Evolutionary conservation across 2,329 filamentous ascomycete species (phyloP).

Genomic region (Teratosphaeria nubilosa): DNA sequence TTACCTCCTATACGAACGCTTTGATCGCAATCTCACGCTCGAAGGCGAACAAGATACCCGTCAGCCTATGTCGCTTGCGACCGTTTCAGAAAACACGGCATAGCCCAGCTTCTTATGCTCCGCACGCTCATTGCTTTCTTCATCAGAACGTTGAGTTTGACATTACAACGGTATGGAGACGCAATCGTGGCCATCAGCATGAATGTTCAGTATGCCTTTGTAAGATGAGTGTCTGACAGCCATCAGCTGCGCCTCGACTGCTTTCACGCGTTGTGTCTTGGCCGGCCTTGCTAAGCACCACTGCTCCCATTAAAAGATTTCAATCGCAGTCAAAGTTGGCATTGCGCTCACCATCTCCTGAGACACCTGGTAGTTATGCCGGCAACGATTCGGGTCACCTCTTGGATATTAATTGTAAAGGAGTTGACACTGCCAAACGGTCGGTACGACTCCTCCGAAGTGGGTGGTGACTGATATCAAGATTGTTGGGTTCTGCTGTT

Average conservation of each 20-base stretch:
- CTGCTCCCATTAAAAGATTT: not conserved
- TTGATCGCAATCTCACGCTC: not conserved
- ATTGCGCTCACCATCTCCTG: not conserved
- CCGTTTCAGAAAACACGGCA: not conserved
- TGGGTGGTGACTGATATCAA: not conserved
- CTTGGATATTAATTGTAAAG: not conserved
- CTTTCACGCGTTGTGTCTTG: not conserved
- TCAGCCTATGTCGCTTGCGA: not conserved
- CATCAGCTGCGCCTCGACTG: not conserved
- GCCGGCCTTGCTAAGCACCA: not conserved
- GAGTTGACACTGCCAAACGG: not conserved
- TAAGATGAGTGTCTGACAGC: not conserved
- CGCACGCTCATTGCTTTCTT: too few species aligned
- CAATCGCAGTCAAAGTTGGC: not conserved
- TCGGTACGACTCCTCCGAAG: not conserved
- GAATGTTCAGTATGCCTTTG: not conserved
- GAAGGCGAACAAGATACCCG: not conserved
- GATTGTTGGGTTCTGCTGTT: not conserved
- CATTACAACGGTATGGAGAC: too few species aligned
- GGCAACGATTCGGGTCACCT: not conserved
- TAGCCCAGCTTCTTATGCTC: too few species aligned
- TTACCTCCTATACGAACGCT: not conserved
- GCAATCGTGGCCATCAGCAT: too few species aligned
- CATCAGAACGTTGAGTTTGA: too few species aligned
- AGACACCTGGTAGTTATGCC: not conserved